Conservation (phyloP, 1,284 basidiomycete species). For the Ceratobasidium sp. region DNA sequence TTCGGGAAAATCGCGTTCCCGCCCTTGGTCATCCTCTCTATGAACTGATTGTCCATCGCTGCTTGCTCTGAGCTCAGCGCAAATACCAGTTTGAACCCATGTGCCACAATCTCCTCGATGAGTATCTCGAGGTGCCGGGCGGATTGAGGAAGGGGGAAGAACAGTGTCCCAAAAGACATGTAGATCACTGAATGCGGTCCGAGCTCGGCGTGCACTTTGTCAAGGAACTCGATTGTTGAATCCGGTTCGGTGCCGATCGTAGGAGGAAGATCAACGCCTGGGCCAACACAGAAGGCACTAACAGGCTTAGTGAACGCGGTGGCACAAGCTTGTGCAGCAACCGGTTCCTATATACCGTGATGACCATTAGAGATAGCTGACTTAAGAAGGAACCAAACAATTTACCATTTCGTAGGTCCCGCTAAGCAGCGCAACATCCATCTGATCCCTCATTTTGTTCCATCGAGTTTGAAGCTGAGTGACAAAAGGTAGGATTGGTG, state of each 20-base stretch:
- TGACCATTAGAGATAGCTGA: background rate
- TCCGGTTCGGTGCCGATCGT: background rate
- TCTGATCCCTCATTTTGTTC: slow-evolving; percentile 6
- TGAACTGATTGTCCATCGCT: background rate
- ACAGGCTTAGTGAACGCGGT: slow-evolving; percentile 22
- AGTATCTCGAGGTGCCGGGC: background rate
- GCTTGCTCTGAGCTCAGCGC: background rate
- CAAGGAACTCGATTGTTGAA: slow-evolving; percentile 4
- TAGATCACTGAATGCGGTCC: slow-evolving; percentile 28
- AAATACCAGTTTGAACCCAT: slow-evolving; percentile 19
- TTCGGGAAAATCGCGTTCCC: slow-evolving; percentile 19
- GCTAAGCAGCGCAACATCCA: background rate
- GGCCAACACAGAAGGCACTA: slow-evolving; percentile 18
- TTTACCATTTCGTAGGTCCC: slow-evolving; percentile 30
- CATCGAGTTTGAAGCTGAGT: background rate
- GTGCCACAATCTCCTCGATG: slow-evolving; percentile 19
- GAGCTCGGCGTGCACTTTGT: slow-evolving; percentile 12
- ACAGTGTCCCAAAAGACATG: slow-evolving; percentile 17
- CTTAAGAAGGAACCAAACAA: background rate
- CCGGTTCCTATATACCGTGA: slow-evolving; percentile 20
- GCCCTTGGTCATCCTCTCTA: background rate
- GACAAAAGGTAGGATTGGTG: background rate
- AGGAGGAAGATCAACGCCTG: slow-evolving; percentile 20
- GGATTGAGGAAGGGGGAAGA: slow-evolving; percentile 31
- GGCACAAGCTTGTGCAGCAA: slow-evolving; percentile 6